phyloP scores from a whole-genome alignment of 805 yeast genomes.

The Crinitomyces ghanaensis region DNA sequence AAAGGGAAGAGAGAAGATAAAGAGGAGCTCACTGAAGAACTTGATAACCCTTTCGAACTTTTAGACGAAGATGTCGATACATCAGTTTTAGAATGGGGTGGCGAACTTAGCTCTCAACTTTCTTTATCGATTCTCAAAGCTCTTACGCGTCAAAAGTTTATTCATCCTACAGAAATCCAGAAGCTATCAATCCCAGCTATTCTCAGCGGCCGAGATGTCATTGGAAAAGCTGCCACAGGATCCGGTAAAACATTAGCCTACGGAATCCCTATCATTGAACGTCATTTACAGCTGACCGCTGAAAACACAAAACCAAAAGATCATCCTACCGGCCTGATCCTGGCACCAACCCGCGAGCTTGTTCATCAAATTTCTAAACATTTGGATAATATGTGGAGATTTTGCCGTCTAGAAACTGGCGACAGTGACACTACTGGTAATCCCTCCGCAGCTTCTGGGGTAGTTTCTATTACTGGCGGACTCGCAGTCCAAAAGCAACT shows the following conservation, averaged over 20 bases:
- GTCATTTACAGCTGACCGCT: conserved; percentile 27
- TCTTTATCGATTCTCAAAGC: conserved; percentile 47
- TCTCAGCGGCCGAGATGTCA: conserved; percentile 61
- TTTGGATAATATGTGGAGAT: conserved; percentile 38
- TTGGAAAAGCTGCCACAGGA: conserved; percentile 96
- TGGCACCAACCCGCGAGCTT: conserved; percentile 93
- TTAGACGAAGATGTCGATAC: conserved; percentile 15
- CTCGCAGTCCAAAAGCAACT: conserved; percentile 88
- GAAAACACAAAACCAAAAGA: conserved; percentile 5
- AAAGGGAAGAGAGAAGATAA: too few relatives aligned
- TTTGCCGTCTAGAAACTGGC: conserved; percentile 42
- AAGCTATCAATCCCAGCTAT: conserved; percentile 62
- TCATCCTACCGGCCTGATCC: conserved; percentile 63
- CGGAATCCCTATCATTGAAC: conserved; percentile 83
- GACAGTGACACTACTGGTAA: too few relatives aligned
- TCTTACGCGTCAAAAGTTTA: conserved; percentile 45
- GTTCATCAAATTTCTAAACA: conserved; percentile 90
- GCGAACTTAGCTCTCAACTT: conserved; percentile 39
- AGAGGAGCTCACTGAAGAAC: not conserved
- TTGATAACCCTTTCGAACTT: conserved; percentile 14
- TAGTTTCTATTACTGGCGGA: conserved; percentile 87
- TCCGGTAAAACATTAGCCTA: conserved; percentile 96
- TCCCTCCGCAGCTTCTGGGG: conserved; percentile 36
- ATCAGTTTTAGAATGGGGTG: conserved; percentile 26
- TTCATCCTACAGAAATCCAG: conserved; percentile 78